Percentiles rank a stretch among this genome's conserved stretches.
Conservation (phyloP, 495 filamentous ascomycete genomes). For the Halenospora varia region DNA sequence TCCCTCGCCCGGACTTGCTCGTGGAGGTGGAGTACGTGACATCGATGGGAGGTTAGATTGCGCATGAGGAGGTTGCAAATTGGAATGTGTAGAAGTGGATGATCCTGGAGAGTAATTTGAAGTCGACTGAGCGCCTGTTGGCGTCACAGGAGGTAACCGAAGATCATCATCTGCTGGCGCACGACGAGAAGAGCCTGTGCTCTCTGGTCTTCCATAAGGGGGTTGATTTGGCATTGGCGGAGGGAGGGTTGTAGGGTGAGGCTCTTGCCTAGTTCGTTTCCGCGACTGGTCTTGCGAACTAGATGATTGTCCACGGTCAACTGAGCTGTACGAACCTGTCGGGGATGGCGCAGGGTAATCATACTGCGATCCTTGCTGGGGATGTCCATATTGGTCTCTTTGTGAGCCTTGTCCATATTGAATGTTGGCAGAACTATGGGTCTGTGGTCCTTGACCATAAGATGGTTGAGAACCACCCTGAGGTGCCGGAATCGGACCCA, state of each 20-base stretch:
- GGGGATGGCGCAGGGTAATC: constrained; percentile 37
- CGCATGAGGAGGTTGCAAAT: constrained; percentile 17
- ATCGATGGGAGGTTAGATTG: constrained; percentile 17
- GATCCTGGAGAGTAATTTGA: constrained; percentile 28
- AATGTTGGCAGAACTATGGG: constrained; percentile 14
- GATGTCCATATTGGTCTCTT: not conserved
- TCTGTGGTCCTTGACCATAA: constrained; percentile 43
- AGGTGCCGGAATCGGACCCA: constrained; percentile 45
- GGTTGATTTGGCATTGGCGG: constrained; percentile 35
- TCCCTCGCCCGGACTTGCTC: constrained; percentile 21
- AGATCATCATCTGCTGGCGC: constrained; percentile 25
- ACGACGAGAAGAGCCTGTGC: constrained; percentile 6
- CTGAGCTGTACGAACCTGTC: constrained; percentile 27
- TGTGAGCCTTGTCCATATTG: not conserved
- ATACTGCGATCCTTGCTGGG: constrained; percentile 40
- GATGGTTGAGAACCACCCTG: constrained; percentile 36
- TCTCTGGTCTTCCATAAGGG: constrained; percentile 24
- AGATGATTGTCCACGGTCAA: not conserved
- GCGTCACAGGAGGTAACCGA: constrained; percentile 27
- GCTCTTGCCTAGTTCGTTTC: constrained; percentile 30
- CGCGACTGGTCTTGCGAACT: constrained; percentile 1
- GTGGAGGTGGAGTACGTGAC: constrained; percentile 24
- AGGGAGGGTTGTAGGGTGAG: constrained; percentile 36
- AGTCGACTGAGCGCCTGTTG: constrained; percentile 16
- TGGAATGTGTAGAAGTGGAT: constrained; percentile 24